phyloP scores from a whole-genome alignment of 2,329 filamentous ascomycete species.

The Pseudopyricularia javanii region DNA sequence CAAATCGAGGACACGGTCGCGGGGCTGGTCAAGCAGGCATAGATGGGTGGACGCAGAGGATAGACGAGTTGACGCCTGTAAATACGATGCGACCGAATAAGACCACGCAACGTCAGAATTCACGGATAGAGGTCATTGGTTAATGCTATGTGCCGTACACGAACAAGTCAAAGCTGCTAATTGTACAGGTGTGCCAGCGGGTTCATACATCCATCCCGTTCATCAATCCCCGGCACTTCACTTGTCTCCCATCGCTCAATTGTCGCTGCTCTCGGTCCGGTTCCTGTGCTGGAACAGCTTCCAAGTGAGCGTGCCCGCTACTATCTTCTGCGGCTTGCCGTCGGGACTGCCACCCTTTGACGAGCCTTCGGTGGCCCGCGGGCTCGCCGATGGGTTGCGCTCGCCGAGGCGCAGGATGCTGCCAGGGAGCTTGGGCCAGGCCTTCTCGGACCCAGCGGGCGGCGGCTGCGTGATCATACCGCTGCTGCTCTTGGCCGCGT shows the following conservation, averaged over 20 bases:
- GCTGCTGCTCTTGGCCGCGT: not conserved
- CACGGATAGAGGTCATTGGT: too few relatives aligned
- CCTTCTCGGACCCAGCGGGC: not conserved
- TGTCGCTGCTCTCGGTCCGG: not conserved
- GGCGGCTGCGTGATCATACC: not conserved
- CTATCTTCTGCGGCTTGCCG: not conserved
- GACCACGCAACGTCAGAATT: too few relatives aligned
- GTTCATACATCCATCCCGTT: not conserved
- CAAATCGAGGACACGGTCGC: constrained; percentile 48
- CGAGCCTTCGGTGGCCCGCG: not conserved
- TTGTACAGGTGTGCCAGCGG: not conserved
- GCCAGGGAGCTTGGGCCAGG: not conserved
- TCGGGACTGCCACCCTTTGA: not conserved
- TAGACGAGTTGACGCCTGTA: not conserved
- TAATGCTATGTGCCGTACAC: too few relatives aligned
- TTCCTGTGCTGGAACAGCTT: not conserved
- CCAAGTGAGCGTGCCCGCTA: not conserved
- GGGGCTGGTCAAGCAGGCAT: constrained; percentile 33
- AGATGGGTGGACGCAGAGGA: not conserved
- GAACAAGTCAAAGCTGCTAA: not conserved
- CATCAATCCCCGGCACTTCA: not conserved
- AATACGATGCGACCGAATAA: not conserved
- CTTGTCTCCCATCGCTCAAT: not conserved
- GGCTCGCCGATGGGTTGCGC: too few relatives aligned
- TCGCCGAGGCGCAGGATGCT: not conserved